Conservation (phyloP, 1,139 yeast species). For the Nakaseomyces sp. region DNA sequence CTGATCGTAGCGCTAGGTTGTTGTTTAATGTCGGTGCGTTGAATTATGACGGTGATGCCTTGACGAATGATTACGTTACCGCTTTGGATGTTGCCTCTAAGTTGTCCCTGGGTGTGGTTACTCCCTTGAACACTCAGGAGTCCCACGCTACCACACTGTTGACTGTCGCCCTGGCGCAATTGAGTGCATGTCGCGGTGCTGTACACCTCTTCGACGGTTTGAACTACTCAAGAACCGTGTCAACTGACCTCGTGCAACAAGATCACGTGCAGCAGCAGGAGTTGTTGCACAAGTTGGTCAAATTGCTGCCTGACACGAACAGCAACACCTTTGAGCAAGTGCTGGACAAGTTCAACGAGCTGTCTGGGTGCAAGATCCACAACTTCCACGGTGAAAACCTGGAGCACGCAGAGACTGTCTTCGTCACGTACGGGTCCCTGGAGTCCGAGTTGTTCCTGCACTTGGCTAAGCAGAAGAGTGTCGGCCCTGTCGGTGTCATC, state of each 20-base stretch:
- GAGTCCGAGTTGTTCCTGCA: constrained; percentile 48
- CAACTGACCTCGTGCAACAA: constrained; percentile 34
- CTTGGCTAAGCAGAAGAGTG: constrained; percentile 35
- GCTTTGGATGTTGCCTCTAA: constrained; percentile 57
- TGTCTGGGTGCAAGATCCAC: constrained; percentile 37
- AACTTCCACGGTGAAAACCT: constrained; percentile 15
- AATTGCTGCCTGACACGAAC: constrained; percentile 36
- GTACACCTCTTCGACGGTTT: constrained; percentile 51
- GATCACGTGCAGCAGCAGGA: constrained; percentile 30
- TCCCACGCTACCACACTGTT: constrained; percentile 61
- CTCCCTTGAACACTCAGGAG: constrained; percentile 56
- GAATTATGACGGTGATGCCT: constrained; percentile 50
- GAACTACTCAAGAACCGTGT: constrained; percentile 49
- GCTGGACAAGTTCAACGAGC: constrained; percentile 51
- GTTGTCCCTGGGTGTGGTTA: constrained; percentile 61
- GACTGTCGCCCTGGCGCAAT: constrained; percentile 55
- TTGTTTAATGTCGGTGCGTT: constrained; percentile 67
- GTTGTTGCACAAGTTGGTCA: constrained; percentile 12
- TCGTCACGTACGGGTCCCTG: constrained; percentile 68
- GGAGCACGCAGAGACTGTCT: constrained; percentile 68
- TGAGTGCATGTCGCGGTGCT: constrained; percentile 31
- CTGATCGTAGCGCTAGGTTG: constrained; percentile 37
- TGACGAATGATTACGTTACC: constrained; percentile 60
- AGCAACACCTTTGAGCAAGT: constrained; percentile 47
- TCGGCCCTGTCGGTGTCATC: constrained; percentile 50